Base-by-base conservation (phyloP, 331 rosid species). In the Pyrus hybrid region DNA sequence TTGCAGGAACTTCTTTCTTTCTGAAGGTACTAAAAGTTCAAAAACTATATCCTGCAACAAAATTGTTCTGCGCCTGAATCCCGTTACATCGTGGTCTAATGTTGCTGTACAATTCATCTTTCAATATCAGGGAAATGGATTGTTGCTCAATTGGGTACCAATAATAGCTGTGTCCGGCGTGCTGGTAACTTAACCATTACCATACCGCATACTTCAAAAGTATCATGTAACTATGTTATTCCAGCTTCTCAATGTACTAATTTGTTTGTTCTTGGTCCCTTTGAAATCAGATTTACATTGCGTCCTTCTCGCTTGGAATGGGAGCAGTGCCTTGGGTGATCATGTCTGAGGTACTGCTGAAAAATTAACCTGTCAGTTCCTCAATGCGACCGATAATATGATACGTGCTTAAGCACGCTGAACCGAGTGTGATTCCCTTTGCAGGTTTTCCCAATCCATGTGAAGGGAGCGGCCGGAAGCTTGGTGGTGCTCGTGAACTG, bases 261-360 rank as follows among this genome's bases (percentile, higher is more conserved):
- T 22, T 51, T 68, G 5, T 57, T 5, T 57, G 25, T 26, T 56
- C 45, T 60, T 60, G 28, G 25, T 45, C 61, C 58, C 72, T 72
- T 63, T 76, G 30, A 67, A 68, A 75, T 76, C 93, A 93, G 98
- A 80, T 87, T 23, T 93, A 85, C 53, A 79, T 93, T 63, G 88
- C 96, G 58, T 80, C 77, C 53, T 93, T 79, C 88, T 84, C 98
- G 26, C 80, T 87, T 51, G 98, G 96, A 71, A 64, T 91, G 81
- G 98, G 96, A 71, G 74, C 96, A 10, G 92, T 93, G 71, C 97
- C 98, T 49, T 91, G 98, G 98, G 87, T 91, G 76, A 85, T 91
- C 58, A 93, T 93, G 97, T 91, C 98, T 28, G 98, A 93, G 98
- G 98, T 91, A 89, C 70, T 13, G 9, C 64, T 17, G 10, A 58